Conservation (phyloP, 2,329 filamentous ascomycete species). For the Colletotrichum eleusines region DNA sequence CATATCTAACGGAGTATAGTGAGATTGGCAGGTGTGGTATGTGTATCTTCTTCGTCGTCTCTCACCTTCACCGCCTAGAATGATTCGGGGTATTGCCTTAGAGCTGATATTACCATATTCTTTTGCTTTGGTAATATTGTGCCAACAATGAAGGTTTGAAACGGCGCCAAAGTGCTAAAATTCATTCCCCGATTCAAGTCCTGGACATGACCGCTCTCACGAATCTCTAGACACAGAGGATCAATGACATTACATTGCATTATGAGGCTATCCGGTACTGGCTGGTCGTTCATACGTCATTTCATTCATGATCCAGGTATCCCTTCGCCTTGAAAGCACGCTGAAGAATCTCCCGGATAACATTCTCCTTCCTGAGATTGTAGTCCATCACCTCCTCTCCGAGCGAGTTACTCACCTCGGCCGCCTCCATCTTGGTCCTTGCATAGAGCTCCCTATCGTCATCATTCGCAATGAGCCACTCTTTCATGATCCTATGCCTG, state of each 20-base stretch:
- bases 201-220: too few relatives aligned
- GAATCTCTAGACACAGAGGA: too few relatives aligned
- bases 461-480: constrained; percentile 56
- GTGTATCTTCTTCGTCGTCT: not conserved
- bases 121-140: too few relatives aligned
- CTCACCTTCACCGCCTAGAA: too few relatives aligned
- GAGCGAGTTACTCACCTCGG: constrained; percentile 46
- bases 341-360: constrained; percentile 54
- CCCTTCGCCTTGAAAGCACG: constrained; percentile 49
- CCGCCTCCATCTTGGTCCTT: constrained; percentile 53
- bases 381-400: constrained; percentile 55
- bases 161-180: too few relatives aligned
- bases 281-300: not conserved
- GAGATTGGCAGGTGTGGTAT: not conserved
- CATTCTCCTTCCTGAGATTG: constrained; percentile 55
- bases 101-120: not conserved
- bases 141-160: too few relatives aligned
- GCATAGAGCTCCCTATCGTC: constrained; percentile 57
- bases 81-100: not conserved
- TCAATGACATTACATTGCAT: too few relatives aligned
- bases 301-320: not conserved
- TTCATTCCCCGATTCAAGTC: too few relatives aligned
- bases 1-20: not conserved
- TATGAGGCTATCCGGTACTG: not conserved
- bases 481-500: constrained; percentile 58